phyloP scores from a whole-genome alignment of 2,329 filamentous ascomycete species.

The Paecilomyces sp. region DNA sequence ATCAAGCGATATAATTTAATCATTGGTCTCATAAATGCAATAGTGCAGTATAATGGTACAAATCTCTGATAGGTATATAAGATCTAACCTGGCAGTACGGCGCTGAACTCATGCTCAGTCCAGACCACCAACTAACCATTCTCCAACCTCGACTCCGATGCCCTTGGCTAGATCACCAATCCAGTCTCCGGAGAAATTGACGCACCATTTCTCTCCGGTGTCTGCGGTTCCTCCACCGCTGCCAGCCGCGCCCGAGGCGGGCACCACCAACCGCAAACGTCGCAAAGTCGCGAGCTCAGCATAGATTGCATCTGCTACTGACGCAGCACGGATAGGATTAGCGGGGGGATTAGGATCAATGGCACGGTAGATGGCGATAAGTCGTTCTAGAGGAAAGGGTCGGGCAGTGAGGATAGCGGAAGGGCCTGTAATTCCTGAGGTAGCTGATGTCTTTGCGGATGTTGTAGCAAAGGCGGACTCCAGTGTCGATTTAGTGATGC shows the following conservation, averaged over 20 bases:
- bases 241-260: constrained; percentile 24
- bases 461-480: constrained; percentile 32
- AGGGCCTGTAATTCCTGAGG: constrained; percentile 26
- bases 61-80: not conserved
- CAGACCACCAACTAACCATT: constrained; percentile 34
- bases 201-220: constrained; percentile 40
- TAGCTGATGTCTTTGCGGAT: constrained; percentile 27
- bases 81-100: too few species aligned
- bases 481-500: constrained; percentile 35
- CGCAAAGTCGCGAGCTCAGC: constrained; percentile 41
- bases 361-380: constrained; percentile 42
- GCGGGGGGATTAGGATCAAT: constrained; percentile 39
- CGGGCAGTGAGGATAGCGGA: constrained; percentile 34
- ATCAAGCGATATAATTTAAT: not conserved
- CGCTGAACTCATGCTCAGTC: constrained; percentile 14
- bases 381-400: constrained; percentile 39
- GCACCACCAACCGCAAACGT: constrained; percentile 39
- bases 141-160: constrained; percentile 39
- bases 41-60: not conserved
- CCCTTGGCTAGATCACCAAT: constrained; percentile 38
- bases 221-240: constrained; percentile 26
- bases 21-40: not conserved
- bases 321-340: constrained; percentile 27
- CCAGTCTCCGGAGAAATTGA: constrained; percentile 42
- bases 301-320: constrained; percentile 37